Percentiles rank a stretch among this genome's conserved stretches.
These are phyloP conservation scores for Saturnispora diversa DNA, from an alignment of 805 yeast species.

Conservation along the genomic window DNA sequence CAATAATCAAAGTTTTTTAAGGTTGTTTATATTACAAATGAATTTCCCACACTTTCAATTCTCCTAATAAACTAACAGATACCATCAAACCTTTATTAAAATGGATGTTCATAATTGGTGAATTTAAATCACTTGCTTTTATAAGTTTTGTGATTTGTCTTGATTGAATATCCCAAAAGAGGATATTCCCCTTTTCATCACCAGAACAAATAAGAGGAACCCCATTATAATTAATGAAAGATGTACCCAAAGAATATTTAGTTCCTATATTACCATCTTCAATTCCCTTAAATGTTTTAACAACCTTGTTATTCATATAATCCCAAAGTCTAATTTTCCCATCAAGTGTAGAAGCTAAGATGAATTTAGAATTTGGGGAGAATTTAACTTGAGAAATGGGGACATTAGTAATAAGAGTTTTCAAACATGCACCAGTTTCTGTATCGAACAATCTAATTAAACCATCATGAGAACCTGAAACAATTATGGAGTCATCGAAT, in stretches of 20 bases:
- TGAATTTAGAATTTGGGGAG: constrained; percentile 73
- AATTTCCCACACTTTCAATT: constrained; percentile 12
- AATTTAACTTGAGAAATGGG: constrained; percentile 71
- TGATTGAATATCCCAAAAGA: constrained; percentile 62
- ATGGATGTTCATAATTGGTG: constrained; percentile 37
- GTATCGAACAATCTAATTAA: constrained; percentile 81
- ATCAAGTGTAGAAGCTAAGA: constrained; percentile 73
- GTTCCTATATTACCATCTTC: constrained; percentile 29
- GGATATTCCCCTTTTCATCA: constrained; percentile 43
- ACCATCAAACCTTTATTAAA: constrained; percentile 31
- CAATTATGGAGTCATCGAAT: constrained; percentile 72
- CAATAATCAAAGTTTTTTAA: no score
- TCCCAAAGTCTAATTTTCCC: constrained; percentile 81
- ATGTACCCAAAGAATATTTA: constrained; percentile 45
- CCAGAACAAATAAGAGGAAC: constrained; percentile 50
- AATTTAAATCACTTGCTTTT: constrained; percentile 14
- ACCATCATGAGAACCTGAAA: constrained; percentile 88
- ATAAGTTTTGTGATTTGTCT: constrained; percentile 36
- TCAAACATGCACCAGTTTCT: constrained; percentile 82
- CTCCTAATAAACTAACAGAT: constrained; percentile 27
- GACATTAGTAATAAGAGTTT: constrained; percentile 73
- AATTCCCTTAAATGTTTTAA: constrained; percentile 46
- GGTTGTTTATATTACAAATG: no score
- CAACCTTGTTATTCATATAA: constrained; percentile 70
- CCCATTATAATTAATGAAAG: constrained; percentile 36